Evolutionary conservation across 1,139 yeast genomes (phyloP).

Genomic region (Lizanozyma gosingica): DNA sequence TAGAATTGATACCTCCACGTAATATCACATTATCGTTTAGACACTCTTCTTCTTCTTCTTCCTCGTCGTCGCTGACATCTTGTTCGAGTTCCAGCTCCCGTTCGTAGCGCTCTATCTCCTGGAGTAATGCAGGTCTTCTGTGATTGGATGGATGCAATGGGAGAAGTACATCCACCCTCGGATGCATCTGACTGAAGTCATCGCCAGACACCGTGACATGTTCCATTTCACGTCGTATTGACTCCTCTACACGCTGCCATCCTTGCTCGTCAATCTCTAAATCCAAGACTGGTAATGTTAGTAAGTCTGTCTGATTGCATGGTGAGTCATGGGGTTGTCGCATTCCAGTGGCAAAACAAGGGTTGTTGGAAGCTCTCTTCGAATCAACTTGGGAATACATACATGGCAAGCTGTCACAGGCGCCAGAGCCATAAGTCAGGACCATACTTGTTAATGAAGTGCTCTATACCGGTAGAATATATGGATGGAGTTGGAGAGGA

Average conservation of each 20-base stretch:
- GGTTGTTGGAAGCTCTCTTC: too few species aligned
- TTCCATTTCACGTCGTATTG: not conserved
- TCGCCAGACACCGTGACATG: not conserved
- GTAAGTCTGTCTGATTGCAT: too few species aligned
- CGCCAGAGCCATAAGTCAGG: not conserved
- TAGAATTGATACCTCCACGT: slow-evolving; percentile 20
- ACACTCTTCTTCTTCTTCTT: slow-evolving; percentile 7
- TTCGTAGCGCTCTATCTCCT: slow-evolving; percentile 24
- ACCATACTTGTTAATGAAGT: too few species aligned
- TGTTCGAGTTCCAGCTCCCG: slow-evolving; percentile 15
- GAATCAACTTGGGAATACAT: too few species aligned
- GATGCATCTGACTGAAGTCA: slow-evolving; percentile 4
- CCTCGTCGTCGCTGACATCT: slow-evolving; percentile 7
- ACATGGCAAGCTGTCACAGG: not conserved
- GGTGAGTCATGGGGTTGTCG: too few species aligned
- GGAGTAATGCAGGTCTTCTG: slow-evolving; percentile 11
- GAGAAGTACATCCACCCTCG: slow-evolving; percentile 4
- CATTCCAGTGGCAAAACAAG: too few species aligned
- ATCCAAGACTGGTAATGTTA: not conserved
- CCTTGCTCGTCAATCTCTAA: not conserved
- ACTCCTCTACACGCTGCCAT: not conserved
- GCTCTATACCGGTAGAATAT: too few species aligned
- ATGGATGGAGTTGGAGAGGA: too few species aligned
- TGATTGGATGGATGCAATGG: slow-evolving; percentile 6
- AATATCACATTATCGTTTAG: slow-evolving; percentile 5